Evolutionary conservation across 176 grass and related monocot genomes (phyloP).

Genomic region (Oryza coarctata): DNA sequence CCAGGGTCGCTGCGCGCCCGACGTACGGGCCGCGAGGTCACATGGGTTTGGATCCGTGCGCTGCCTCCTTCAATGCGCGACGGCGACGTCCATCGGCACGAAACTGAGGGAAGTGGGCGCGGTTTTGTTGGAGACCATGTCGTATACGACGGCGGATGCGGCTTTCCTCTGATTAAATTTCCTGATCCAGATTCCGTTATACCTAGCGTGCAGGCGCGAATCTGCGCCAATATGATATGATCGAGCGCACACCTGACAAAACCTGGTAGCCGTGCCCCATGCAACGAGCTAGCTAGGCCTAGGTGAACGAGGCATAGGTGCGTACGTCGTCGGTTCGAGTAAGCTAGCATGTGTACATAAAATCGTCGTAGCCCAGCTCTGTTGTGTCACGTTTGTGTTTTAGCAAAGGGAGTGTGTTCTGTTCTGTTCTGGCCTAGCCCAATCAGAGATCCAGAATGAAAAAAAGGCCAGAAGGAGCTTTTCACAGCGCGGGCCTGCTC

Average conservation of each 20-base stretch:
- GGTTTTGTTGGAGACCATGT: not conserved
- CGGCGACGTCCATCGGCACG: not conserved
- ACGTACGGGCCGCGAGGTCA: not conserved
- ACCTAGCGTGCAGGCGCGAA: not conserved
- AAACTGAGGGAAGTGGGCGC: not conserved
- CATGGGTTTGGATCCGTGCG: not conserved
- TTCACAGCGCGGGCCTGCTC: not conserved
- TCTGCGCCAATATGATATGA: not conserved
- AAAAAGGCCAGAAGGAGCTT: not conserved
- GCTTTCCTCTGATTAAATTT: no score
- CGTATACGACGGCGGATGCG: not conserved
- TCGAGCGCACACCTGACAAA: no score
- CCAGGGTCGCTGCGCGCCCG: not conserved
- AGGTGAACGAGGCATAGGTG: no score
- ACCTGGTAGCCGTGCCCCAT: not conserved
- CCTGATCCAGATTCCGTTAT: not conserved
- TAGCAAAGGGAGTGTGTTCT: not conserved
- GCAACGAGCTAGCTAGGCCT: not conserved
- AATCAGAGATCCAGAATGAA: not conserved
- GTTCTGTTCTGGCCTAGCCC: not conserved
- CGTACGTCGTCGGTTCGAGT: not conserved
- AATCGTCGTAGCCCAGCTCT: not conserved
- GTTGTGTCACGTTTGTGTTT: not conserved
- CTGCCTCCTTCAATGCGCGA: not conserved
- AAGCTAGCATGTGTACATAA: not conserved